Base-by-base conservation (phyloP, 2,329 filamentous ascomycete species). In the Xylariaceae sp. region DNA sequence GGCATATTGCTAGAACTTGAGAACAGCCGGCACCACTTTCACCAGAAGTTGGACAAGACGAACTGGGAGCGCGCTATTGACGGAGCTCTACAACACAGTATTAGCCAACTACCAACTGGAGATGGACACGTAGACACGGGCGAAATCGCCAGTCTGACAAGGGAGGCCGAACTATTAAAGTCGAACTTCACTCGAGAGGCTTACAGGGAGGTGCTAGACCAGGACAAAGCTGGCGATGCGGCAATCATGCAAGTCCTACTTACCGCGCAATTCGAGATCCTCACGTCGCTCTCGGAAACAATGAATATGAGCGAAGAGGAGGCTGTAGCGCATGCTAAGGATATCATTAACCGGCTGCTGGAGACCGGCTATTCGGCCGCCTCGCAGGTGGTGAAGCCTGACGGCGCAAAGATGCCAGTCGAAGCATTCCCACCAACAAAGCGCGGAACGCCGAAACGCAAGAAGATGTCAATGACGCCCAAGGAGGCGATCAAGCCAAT, bases 1-100 rank as follows among this genome's bases (percentile, higher is more conserved):
- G 95, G 93, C 1, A 93, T 98, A 42, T 81, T 96, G 23, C 80
- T 91, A 6, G 96, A 99, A 74, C 78, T 99, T 44, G 93, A 98
- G 73, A 85, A 88, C 65, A 97, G 92, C 73, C 82, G 93, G 59
- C 90, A 96, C 62, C 93, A 97, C 72, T 89, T 93, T 61, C 91
- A 96, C 69, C 90, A 96, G 69, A 88, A 87, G 66, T 74, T 98
- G 49, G 83, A 89, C 44, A 91, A 89, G 71, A 86, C 82, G 45
- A 90, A 88, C 61, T 99, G 95, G 95, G 91, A 96, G 61, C 87
- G 91, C 49, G 84, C 87, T 44, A 82, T 99, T 58, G 93, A 96
- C 67, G 91, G 91, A 1, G 95, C 95, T 3, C 81, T 98, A 32
- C 89, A 93, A 59, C 91, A 96, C 69, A 91, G 91, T 65, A 77